Base-by-base conservation (phyloP, 257 asterid species). In the Leptodermis oblonga region DNA sequence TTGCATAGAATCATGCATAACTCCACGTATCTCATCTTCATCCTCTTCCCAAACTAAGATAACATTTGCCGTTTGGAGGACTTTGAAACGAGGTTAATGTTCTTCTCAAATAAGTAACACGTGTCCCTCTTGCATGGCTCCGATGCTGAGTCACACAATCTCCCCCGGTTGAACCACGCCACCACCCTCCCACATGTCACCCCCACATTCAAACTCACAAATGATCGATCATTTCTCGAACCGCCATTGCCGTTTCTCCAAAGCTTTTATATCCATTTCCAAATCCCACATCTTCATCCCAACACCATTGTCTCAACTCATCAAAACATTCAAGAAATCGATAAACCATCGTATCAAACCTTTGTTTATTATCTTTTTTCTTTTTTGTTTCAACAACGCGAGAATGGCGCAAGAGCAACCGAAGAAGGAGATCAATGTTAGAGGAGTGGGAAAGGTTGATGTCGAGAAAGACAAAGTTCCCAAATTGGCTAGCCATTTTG, bases 381-480 rank as follows among this genome's bases (percentile, higher is more conserved):
- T 20, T 22, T 25, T 34, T 48, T 0, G 46, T 12, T 12, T 48
- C 5, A 17, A 65, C 31, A 56, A 3, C 3, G 43, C 5, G 8
- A 15, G 42, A 2, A 81, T 85, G 88, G 82, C 93, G 15, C 71
- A 89, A 4, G 77, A 82, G 54, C 88, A 88, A 68, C 22, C 65
- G 45, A 85, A 81, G 65, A 81, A 82, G 69, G 84, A 86, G 56
- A 3, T 61, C 12, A 67, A 77, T 60, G 81, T 60, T 7, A 73
- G 64, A 0, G 82, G 70, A 4, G 90, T 85, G 66, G 61, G 82
- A 0, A 67, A 65, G 1, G 23, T 69, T 0, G 75, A 76, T 1
- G 78, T 85, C 53, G 90, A 81, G 80, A 88, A 84, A 67, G 90
- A 82, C 15, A 78, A 30, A 52, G 95, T 86, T 4, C 82, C 92